phyloP scores from a whole-genome alignment of 345 rosid species.

The Ricinus communis region DNA sequence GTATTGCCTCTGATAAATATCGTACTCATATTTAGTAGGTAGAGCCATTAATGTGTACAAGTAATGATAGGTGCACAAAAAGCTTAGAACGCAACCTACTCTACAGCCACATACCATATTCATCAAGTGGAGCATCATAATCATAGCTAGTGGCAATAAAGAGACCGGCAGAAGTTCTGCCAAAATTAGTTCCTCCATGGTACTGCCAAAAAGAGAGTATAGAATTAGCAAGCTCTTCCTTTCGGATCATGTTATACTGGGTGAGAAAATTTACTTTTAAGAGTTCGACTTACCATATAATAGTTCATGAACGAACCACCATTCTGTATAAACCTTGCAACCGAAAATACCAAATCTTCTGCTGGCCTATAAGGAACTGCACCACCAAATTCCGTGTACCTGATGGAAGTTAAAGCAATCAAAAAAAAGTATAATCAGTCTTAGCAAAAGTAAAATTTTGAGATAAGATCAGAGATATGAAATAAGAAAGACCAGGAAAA shows the following conservation, averaged over 20 bases:
- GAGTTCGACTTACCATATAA: conserved; percentile 34
- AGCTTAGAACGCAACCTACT: conserved; percentile 6
- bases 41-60: conserved; percentile 7
- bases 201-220: conserved; percentile 29
- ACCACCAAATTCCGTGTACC: conserved; percentile 48
- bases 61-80: background rate
- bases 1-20: background rate
- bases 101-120: conserved; percentile 33
- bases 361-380: conserved; percentile 45
- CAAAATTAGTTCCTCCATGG: conserved; percentile 56
- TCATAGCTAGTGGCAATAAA: conserved; percentile 55
- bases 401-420: conserved; percentile 8
- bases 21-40: background rate
- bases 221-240: background rate
- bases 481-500: background rate
- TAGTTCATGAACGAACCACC: conserved; percentile 47
- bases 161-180: conserved; percentile 47
- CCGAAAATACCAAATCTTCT: conserved; percentile 47
- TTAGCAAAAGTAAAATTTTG: background rate
- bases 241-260: background rate
- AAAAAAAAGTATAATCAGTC: background rate
- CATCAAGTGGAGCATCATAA: conserved; percentile 54
- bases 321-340: conserved; percentile 47
- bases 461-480: too few species aligned
- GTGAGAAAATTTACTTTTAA: background rate